Conservation (phyloP, 2,329 filamentous ascomycete species). For the Hypoxylon sp. region DNA sequence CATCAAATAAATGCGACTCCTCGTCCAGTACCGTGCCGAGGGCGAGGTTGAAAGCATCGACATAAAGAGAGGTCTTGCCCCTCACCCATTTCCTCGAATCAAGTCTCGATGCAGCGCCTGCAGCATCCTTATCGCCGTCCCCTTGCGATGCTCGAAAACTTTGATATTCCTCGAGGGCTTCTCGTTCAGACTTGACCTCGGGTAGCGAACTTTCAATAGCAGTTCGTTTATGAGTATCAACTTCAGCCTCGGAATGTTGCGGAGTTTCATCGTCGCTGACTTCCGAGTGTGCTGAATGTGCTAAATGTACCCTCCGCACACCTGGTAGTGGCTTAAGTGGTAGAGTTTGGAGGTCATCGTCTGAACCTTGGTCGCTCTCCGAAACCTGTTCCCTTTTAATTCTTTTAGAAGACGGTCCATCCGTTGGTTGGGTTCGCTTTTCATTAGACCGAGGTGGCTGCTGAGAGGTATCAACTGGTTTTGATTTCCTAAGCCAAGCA, state of each 20-base stretch:
- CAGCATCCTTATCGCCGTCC: conserved; percentile 57
- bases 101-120: conserved; percentile 65
- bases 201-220: conserved; percentile 80
- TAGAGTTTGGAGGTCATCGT: conserved; percentile 40
- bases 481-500: conserved; percentile 46
- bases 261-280: conserved; percentile 50
- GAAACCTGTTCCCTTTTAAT: conserved; percentile 48
- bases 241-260: conserved; percentile 46
- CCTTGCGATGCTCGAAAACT: conserved; percentile 70
- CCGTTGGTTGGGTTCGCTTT: conserved; percentile 14
- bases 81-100: conserved; percentile 71
- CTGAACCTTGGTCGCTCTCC: conserved; percentile 53
- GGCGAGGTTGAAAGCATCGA: conserved; percentile 95
- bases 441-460: conserved; percentile 22
- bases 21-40: conserved; percentile 90
- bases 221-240: conserved; percentile 58
- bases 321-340: conserved; percentile 32
- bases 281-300: conserved; percentile 49
- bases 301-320: conserved; percentile 34
- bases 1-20: conserved; percentile 87
- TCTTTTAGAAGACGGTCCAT: conserved; percentile 53
- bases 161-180: conserved; percentile 85
- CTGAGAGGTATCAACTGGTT: conserved; percentile 25
- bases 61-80: conserved; percentile 90
- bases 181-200: conserved; percentile 71